phyloP scores from a whole-genome alignment of 2,329 filamentous ascomycete species.

The Claviceps digitariae region DNA sequence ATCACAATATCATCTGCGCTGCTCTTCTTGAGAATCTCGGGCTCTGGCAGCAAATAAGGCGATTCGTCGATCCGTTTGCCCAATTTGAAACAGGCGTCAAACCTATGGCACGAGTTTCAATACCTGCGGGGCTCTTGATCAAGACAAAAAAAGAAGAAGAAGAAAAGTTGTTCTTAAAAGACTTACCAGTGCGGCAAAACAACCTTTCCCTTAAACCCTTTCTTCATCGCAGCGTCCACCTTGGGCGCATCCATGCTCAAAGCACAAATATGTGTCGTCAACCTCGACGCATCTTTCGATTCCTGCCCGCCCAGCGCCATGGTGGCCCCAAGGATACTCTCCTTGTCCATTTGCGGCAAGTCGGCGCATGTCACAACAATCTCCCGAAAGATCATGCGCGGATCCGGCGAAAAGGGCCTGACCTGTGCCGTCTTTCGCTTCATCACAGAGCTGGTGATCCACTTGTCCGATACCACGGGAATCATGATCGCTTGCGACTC shows the following conservation, averaged over 20 bases:
- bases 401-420: constrained; percentile 80
- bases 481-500: constrained; percentile 64
- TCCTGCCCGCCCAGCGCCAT: constrained; percentile 81
- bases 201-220: constrained; percentile 60
- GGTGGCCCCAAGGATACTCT: constrained; percentile 81
- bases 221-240: constrained; percentile 47
- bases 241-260: constrained; percentile 63
- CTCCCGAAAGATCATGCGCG: constrained; percentile 76
- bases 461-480: constrained; percentile 69
- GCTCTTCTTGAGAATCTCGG: constrained; percentile 58
- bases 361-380: constrained; percentile 73
- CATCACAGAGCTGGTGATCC: constrained; percentile 60
- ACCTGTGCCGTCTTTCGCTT: constrained; percentile 62
- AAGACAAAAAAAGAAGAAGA: not conserved
- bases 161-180: not conserved
- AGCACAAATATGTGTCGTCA: constrained; percentile 82
- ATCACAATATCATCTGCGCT: constrained; percentile 43
- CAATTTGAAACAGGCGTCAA: constrained; percentile 90
- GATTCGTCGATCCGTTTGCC: constrained; percentile 80
- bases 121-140: not conserved
- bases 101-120: constrained; percentile 38
- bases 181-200: constrained; percentile 83
- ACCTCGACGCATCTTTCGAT: constrained; percentile 53
- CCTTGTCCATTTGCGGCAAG: constrained; percentile 73
- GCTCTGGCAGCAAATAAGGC: constrained; percentile 75